Evolutionary conservation across 192 early-diverging fungal species (phyloP).

Genomic region (Backusella tarrabulga): DNA sequence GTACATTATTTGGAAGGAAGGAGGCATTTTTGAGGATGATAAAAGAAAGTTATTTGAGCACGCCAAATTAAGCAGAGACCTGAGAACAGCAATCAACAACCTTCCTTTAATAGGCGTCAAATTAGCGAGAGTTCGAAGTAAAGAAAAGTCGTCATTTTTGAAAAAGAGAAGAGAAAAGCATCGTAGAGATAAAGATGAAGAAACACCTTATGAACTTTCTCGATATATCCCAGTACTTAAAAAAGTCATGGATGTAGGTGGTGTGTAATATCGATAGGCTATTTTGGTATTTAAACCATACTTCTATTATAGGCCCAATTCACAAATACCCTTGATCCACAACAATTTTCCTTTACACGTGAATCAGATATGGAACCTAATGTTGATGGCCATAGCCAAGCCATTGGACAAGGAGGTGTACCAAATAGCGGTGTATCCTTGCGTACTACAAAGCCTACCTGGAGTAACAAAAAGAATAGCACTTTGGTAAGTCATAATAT

Average conservation of each 20-base stretch:
- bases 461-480: conserved; percentile 18
- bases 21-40: conserved; percentile 76
- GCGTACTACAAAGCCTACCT: conserved; percentile 34
- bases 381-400: conserved; percentile 12
- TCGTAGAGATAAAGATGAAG: conserved; percentile 52
- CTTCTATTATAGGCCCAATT: conserved; percentile 43
- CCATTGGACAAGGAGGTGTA: conserved; percentile 18
- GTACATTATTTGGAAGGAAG: conserved; percentile 73
- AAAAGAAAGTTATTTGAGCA: conserved; percentile 68
- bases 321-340: conserved; percentile 48
- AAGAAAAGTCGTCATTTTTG: conserved; percentile 46
- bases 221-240: conserved; percentile 77
- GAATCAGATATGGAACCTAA: conserved; percentile 41
- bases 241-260: conserved; percentile 45
- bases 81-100: conserved; percentile 79
- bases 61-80: conserved; percentile 63
- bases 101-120: conserved; percentile 65
- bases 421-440: conserved; percentile 38
- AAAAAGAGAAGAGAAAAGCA: conserved; percentile 42
- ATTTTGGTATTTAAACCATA: no score
- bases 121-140: conserved; percentile 49
- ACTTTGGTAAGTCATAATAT: neutral
- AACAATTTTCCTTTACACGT: conserved; percentile 65
- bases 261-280: neutral
- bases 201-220: conserved; percentile 68